phyloP scores from a whole-genome alignment of 2,329 filamentous ascomycete species.

The Stylonectria norvegica region DNA sequence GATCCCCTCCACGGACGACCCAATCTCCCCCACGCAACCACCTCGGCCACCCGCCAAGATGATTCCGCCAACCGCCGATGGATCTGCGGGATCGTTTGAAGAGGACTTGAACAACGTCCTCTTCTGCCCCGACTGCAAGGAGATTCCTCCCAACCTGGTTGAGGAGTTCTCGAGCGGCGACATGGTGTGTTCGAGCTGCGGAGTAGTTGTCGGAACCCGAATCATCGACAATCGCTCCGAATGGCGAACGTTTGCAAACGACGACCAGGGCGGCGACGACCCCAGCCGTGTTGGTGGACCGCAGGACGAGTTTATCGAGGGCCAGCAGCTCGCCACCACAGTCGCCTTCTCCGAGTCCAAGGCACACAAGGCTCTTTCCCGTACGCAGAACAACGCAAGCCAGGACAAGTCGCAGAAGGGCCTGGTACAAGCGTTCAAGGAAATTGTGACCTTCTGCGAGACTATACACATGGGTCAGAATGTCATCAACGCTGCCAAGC shows the following conservation, averaged over 20 bases:
- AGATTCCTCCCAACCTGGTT: constrained; percentile 84
- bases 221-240: constrained; percentile 95
- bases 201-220: constrained; percentile 82
- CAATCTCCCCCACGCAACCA: too few species aligned
- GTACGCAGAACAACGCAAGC: constrained; percentile 81
- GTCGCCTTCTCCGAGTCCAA: constrained; percentile 80
- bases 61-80: constrained; percentile 39
- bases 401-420: constrained; percentile 81
- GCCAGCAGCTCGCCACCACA: constrained; percentile 81
- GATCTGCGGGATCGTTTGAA: constrained; percentile 50
- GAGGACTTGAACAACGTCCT: constrained; percentile 85
- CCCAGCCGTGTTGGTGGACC: constrained; percentile 97
- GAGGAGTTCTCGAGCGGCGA: constrained; percentile 93
- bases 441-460: constrained; percentile 85
- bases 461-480: constrained; percentile 75
- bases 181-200: constrained; percentile 88
- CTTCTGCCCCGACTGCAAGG: constrained; percentile 86
- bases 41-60: too few species aligned
- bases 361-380: constrained; percentile 69
- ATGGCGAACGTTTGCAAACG: constrained; percentile 98
- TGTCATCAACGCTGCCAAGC: constrained; percentile 86
- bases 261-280: constrained; percentile 94
- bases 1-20: too few species aligned
- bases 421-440: constrained; percentile 79
- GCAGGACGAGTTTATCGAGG: constrained; percentile 83